phyloP scores from a whole-genome alignment of 1,139 yeast species.

The Hemisphaericaspora xylofermentans region DNA sequence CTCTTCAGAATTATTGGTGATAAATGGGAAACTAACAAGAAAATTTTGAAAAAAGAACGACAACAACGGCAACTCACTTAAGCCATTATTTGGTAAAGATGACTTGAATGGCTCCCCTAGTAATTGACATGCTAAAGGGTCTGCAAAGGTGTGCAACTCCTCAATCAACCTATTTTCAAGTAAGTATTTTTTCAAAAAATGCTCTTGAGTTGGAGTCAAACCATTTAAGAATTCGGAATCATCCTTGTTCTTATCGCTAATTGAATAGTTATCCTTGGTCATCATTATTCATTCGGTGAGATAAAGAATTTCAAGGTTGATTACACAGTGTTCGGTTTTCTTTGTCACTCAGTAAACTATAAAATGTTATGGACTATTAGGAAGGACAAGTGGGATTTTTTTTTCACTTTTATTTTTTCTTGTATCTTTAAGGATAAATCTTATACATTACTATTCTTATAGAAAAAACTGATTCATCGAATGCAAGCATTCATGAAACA shows the following conservation, averaged over 20 bases:
- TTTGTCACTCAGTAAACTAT: no score
- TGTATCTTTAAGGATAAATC: no score
- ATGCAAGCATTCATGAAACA: no score
- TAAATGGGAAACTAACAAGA: slow-evolving; percentile 71
- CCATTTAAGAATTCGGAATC: background rate
- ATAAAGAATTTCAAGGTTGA: no score
- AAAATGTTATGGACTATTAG: no score
- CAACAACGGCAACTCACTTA: slow-evolving; percentile 58
- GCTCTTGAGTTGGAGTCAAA: slow-evolving; percentile 66
- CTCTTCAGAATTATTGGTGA: slow-evolving; percentile 46
- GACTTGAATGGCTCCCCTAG: slow-evolving; percentile 72
- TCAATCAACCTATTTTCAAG: slow-evolving; percentile 57
- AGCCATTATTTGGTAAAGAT: slow-evolving; percentile 13
- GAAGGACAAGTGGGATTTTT: no score
- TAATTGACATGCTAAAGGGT: slow-evolving; percentile 56
- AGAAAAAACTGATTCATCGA: no score
- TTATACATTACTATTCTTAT: no score
- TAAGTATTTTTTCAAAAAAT: slow-evolving; percentile 79
- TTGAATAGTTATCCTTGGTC: background rate
- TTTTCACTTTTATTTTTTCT: no score
- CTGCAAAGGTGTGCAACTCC: slow-evolving; percentile 61
- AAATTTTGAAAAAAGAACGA: slow-evolving; percentile 64
- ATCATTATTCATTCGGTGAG: no score
- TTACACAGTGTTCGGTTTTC: no score
- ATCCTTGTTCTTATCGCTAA: background rate